phyloP scores from a whole-genome alignment of 2,329 filamentous ascomycete species.

The Phialophora macrospora region DNA sequence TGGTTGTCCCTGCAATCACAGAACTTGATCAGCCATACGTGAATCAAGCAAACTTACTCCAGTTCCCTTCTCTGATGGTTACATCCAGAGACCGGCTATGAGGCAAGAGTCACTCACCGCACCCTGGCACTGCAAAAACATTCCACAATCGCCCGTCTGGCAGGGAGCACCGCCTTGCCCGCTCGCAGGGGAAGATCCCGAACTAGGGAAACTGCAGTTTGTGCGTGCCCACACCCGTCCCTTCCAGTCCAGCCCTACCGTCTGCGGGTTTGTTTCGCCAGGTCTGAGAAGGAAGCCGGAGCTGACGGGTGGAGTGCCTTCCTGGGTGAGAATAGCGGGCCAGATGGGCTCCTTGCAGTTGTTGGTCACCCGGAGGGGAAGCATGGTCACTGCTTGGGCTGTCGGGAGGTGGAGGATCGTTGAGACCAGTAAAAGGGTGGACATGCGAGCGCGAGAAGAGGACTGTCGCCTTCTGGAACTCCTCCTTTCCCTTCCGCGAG shows the following conservation, averaged over 20 bases:
- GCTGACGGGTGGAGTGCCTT: constrained; percentile 68
- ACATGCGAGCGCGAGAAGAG: not conserved
- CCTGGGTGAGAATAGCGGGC: constrained; percentile 75
- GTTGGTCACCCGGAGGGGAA: constrained; percentile 73
- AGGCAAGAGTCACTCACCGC: constrained; percentile 60
- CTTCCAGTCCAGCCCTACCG: constrained; percentile 75
- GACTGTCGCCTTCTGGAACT: not conserved
- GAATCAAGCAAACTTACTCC: not conserved
- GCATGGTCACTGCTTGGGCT: constrained; percentile 29
- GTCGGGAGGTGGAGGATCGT: constrained; percentile 8
- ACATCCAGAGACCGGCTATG: not conserved
- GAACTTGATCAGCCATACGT: not conserved
- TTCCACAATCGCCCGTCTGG: constrained; percentile 75
- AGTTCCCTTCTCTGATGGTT: not conserved
- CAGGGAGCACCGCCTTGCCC: constrained; percentile 64
- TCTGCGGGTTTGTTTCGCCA: constrained; percentile 61
- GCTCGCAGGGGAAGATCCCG: constrained; percentile 60
- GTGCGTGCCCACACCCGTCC: constrained; percentile 82
- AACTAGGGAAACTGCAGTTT: constrained; percentile 73
- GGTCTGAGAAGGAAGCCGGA: constrained; percentile 73
- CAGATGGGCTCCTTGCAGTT: constrained; percentile 73
- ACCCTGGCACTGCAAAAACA: constrained; percentile 69
- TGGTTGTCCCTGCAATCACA: constrained; percentile 64
- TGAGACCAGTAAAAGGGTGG: not conserved
- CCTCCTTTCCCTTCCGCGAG: not conserved